Conservation (phyloP, 495 filamentous ascomycete genomes). For the Talaromyces proteolyticus region DNA sequence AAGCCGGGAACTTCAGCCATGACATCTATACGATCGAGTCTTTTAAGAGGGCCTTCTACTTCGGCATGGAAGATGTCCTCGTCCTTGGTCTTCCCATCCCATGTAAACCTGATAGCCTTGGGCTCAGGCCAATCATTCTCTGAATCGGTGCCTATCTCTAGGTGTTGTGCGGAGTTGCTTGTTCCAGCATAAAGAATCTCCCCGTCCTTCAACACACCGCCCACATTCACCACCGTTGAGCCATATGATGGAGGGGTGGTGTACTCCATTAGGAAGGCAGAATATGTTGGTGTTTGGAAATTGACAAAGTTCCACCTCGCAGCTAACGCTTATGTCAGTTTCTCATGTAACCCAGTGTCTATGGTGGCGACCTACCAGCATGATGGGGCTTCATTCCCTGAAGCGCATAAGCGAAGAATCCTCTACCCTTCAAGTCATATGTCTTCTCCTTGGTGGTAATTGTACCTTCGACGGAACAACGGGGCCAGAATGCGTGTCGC, state of each 20-base stretch:
- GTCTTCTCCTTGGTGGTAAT: conserved; percentile 79
- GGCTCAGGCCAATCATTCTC: conserved; percentile 90
- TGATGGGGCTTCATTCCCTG: conserved; percentile 99
- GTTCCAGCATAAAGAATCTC: conserved; percentile 71
- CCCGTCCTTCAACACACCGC: conserved; percentile 73
- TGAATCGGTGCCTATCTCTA: conserved; percentile 58
- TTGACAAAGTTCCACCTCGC: conserved; percentile 89
- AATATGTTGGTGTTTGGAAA: conserved; percentile 83
- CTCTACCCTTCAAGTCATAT: conserved; percentile 76
- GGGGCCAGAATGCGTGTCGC: conserved; percentile 89
- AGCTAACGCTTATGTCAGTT: conserved; percentile 39
- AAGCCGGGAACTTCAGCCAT: conserved; percentile 96
- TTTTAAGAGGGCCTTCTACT: conserved; percentile 61
- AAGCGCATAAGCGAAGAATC: conserved; percentile 72
- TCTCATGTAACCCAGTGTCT: not conserved
- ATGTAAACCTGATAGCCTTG: conserved; percentile 63
- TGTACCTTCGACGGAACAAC: conserved; percentile 71
- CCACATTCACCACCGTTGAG: conserved; percentile 77
- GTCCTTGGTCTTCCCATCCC: conserved; percentile 74
- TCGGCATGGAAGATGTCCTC: conserved; percentile 62
- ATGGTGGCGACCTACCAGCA: conserved; percentile 62
- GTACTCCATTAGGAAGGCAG: conserved; percentile 92
- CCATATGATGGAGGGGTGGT: conserved; percentile 95
- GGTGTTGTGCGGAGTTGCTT: conserved; percentile 57
- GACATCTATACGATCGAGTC: conserved; percentile 82